Percentiles rank a stretch among this genome's conserved stretches.
Evolutionary conservation across 2,329 filamentous ascomycete species (phyloP).

Genomic region (Trichoderma sp.): DNA sequence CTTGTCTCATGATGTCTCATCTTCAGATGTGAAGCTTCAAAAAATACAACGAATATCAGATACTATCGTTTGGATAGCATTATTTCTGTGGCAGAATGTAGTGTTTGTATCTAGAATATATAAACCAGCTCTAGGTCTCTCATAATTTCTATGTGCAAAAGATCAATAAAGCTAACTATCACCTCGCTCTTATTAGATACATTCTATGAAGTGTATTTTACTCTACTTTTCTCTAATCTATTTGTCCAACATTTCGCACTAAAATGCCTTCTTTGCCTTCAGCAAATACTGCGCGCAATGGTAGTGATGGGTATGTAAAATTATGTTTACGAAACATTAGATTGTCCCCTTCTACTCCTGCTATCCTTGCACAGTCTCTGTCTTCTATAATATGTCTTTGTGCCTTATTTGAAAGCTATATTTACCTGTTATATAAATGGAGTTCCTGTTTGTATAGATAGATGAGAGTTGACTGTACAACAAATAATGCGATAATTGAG

Average conservation of each 20-base stretch:
- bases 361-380: neutral
- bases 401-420: neutral
- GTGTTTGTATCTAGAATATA: neutral
- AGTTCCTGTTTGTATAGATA: too few relatives aligned
- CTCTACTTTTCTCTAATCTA: neutral
- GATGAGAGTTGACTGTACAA: neutral
- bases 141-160: neutral
- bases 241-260: neutral
- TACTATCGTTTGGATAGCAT: neutral
- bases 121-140: neutral
- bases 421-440: neutral
- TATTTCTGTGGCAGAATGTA: neutral
- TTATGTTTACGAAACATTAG: neutral
- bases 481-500: neutral
- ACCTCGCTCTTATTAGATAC: neutral
- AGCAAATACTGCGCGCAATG: neutral
- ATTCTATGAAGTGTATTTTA: neutral
- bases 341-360: neutral
- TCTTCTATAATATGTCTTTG: neutral
- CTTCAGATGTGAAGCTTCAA: neutral
- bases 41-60: neutral
- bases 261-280: neutral
- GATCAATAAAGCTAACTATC: neutral
- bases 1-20: neutral
- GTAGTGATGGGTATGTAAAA: neutral